Evolutionary conservation across 1,284 basidiomycete genomes (phyloP), one percentile per base, ranked within the genome.

Genomic region (Cutaneotrichosporon cutaneum): DNA sequence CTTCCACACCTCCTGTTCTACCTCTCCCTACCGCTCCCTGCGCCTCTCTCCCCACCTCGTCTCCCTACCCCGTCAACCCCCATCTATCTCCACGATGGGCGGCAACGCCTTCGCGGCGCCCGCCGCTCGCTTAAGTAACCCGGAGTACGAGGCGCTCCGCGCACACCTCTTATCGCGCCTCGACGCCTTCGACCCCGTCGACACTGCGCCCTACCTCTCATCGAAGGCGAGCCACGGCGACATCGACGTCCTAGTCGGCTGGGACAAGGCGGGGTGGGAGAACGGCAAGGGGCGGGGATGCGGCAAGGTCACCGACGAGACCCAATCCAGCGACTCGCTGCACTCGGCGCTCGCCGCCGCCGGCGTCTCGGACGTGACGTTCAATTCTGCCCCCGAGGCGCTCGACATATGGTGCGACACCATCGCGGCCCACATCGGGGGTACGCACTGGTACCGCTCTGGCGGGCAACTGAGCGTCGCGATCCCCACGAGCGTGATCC

Each of bases 51-150:
- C 18, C 13, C 53, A 42, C 36, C 16, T 27, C n/a, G n/a, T n/a
- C n/a, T n/a, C n/a, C n/a, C n/a, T n/a, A 55, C 30, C 21, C 30
- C 42, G n/a, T 9, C 8, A 8, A 21, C 42, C 21, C 2, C n/a
- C n/a, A n/a, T n/a, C n/a, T n/a, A n/a, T n/a, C n/a, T n/a, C n/a
- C 7, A 55, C 3, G 3, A 77, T 77, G 75, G 75, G 75, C 51
- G 75, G 75, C 33, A 70, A 69, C 56, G 70, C 72, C 7, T 71
- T 77, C 56, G 50, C 24, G 11, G 52, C 51, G 2, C 51, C 57
- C 9, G 73, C 70, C 42, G 36, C 47, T 18, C 70, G 70, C 18
- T 63, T 76, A 16, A 54, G 68, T 3, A 66, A 65, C 11, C 36
- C 51, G 2, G 61, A 72, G 36, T 64, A 72, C 58, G 30, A 47